Percentiles rank a stretch among this genome's conserved stretches.
These are phyloP conservation scores for Sphaerulina vaccinii DNA, from an alignment of 2,329 filamentous ascomycete genomes.

Conservation along the genomic window DNA sequence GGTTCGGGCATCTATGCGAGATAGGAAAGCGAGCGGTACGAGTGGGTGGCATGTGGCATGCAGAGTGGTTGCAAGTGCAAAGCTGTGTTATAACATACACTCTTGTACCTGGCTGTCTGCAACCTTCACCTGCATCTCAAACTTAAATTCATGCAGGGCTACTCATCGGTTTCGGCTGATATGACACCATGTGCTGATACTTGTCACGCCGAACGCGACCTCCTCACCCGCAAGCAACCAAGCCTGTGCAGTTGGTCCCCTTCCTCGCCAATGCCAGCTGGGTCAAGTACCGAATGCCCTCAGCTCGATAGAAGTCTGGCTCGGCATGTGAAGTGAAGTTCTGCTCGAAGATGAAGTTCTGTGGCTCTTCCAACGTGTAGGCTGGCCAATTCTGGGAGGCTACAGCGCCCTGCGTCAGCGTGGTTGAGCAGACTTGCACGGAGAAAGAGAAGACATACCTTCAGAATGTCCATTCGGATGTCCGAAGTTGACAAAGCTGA, in stretches of 20 bases:
- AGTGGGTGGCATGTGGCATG: no score
- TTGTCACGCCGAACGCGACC: no score
- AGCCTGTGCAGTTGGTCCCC: conserved; percentile 26
- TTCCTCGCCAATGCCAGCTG: conserved; percentile 28
- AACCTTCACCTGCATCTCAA: no score
- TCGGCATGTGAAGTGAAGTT: conserved; percentile 43
- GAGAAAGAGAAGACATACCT: conserved; percentile 13
- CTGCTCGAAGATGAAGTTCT: conserved; percentile 53
- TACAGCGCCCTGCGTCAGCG: conserved; percentile 22
- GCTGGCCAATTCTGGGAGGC: conserved; percentile 43
- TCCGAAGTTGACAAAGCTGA: conserved; percentile 49
- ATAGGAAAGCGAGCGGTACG: background rate
- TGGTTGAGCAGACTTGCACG: background rate
- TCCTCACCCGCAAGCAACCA: conserved; percentile 28
- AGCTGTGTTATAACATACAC: no score
- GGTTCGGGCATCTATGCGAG: no score
- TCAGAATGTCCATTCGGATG: conserved; percentile 42
- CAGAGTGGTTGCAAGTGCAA: no score
- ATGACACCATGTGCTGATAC: no score
- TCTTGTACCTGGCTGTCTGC: no score
- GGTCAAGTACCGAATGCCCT: conserved; percentile 42
- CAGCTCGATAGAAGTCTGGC: conserved; percentile 47
- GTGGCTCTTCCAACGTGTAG: conserved; percentile 43
- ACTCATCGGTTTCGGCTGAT: no score
- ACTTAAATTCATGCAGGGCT: no score